These are phyloP conservation scores for Vigna trinervia DNA, from an alignment of 306 rosid genomes.

Conservation along the genomic window DNA sequence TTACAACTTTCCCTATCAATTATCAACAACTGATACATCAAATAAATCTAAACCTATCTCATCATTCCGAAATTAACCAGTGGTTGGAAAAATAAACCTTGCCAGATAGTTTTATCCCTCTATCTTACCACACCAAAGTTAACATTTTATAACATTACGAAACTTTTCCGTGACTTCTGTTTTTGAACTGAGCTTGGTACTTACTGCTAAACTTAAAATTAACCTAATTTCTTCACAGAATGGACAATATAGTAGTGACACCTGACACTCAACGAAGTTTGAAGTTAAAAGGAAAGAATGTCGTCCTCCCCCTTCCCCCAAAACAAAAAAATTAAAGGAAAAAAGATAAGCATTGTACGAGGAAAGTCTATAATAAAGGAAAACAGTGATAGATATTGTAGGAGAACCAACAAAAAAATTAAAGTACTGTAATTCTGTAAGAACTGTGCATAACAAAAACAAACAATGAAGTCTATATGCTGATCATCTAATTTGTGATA, in stretches of 20 bases:
- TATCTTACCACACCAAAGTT: not conserved
- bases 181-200: not conserved
- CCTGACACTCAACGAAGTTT: not conserved
- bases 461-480: constrained; percentile 26
- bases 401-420: not conserved
- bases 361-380: too few species aligned
- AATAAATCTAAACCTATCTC: constrained; percentile 15
- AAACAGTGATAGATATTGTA: not conserved
- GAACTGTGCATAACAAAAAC: not conserved
- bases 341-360: not conserved
- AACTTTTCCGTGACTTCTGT: not conserved
- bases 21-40: not conserved
- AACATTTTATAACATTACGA: constrained; percentile 4
- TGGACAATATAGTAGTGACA: constrained; percentile 13
- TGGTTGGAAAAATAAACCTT: constrained; percentile 21
- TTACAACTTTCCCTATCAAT: constrained; percentile 9
- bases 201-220: not conserved
- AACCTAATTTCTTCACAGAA: constrained; percentile 3
- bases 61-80: constrained; percentile 28
- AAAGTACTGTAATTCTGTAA: not conserved
- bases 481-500: not conserved
- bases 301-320: not conserved
- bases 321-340: not conserved
- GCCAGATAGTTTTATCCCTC: constrained; percentile 2
- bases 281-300: not conserved